Percentiles rank a stretch among this genome's conserved stretches.
Conservation (phyloP, 2,329 filamentous ascomycete genomes). For the Pseudogymnoascus sp. region DNA sequence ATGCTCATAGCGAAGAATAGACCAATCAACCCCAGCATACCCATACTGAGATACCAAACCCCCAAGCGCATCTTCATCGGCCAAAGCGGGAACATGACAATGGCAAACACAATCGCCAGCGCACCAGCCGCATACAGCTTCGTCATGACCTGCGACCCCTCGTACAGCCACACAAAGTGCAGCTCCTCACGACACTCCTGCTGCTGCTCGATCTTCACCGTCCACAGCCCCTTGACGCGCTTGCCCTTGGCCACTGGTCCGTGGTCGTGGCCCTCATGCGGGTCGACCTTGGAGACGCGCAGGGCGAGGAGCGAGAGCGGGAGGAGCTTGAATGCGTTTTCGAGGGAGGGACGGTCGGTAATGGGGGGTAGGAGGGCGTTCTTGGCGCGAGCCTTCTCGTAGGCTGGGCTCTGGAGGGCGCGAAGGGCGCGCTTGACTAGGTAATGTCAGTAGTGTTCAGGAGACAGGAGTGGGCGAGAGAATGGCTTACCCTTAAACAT, state of each 20-base stretch:
- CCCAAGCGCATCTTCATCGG: slow-evolving; percentile 82
- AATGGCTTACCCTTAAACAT: slow-evolving; percentile 76
- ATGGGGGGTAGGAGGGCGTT: slow-evolving; percentile 83
- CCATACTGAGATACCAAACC: slow-evolving; percentile 96
- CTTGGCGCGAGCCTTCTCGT: slow-evolving; percentile 82
- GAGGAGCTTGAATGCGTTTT: slow-evolving; percentile 90
- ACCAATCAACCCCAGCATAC: slow-evolving; percentile 78
- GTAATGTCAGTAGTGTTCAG: slow-evolving; percentile 13
- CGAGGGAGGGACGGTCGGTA: slow-evolving; percentile 77
- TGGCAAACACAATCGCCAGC: slow-evolving; percentile 71
- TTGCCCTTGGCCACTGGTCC: slow-evolving; percentile 54
- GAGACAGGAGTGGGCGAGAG: neutral
- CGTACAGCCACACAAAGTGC: slow-evolving; percentile 96
- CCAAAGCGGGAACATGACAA: slow-evolving; percentile 96
- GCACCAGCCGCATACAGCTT: slow-evolving; percentile 84
- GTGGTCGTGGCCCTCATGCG: slow-evolving; percentile 66
- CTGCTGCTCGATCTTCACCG: slow-evolving; percentile 88
- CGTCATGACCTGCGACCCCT: slow-evolving; percentile 87
- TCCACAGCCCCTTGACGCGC: slow-evolving; percentile 91
- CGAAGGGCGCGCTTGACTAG: slow-evolving; percentile 92
- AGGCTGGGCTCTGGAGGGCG: slow-evolving; percentile 78
- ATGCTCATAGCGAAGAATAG: slow-evolving; percentile 98
- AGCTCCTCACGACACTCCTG: slow-evolving; percentile 80
- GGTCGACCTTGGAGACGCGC: slow-evolving; percentile 75
- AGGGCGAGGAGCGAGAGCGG: slow-evolving; percentile 91